These are phyloP conservation scores for Colletotrichum orchidophilum DNA, from an alignment of 2,329 filamentous ascomycete species.

Conservation along the genomic window DNA sequence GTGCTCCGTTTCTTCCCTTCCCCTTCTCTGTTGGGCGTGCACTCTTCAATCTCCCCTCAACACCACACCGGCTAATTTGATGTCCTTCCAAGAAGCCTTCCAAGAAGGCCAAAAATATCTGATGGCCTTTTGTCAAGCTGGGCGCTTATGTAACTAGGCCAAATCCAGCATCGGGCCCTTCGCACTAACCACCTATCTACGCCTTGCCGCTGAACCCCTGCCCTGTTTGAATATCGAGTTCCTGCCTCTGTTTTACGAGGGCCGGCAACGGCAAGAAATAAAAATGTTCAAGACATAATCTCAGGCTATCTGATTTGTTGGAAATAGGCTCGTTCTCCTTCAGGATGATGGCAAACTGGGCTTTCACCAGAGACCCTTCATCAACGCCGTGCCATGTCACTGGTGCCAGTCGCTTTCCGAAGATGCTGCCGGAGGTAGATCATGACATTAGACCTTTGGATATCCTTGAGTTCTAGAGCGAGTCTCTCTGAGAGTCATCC, in stretches of 20 bases:
- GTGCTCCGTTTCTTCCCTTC: background rate
- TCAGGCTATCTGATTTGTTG: background rate
- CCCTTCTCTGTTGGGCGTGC: background rate
- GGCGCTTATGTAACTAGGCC: constrained; percentile 5
- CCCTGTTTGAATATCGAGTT: background rate
- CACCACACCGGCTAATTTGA: background rate
- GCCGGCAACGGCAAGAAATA: too few relatives aligned
- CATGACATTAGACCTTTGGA: background rate
- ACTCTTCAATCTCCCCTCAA: background rate
- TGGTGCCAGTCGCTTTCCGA: background rate
- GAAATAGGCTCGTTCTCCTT: background rate
- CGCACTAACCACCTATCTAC: background rate
- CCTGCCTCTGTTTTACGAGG: background rate
- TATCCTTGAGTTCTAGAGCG: background rate
- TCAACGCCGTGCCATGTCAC: background rate
- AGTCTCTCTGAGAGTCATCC: background rate
- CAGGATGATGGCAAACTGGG: background rate
- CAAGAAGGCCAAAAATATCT: constrained; percentile 7
- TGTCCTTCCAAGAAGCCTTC: background rate
- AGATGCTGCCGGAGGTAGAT: background rate
- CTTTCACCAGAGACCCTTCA: background rate
- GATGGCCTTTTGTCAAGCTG: constrained; percentile 6
- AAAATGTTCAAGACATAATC: too few relatives aligned
- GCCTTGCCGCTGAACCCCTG: background rate
- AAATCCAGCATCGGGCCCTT: background rate